These are phyloP conservation scores for Apiospora koreana DNA, from an alignment of 2,329 filamentous ascomycete species.

Conservation along the genomic window DNA sequence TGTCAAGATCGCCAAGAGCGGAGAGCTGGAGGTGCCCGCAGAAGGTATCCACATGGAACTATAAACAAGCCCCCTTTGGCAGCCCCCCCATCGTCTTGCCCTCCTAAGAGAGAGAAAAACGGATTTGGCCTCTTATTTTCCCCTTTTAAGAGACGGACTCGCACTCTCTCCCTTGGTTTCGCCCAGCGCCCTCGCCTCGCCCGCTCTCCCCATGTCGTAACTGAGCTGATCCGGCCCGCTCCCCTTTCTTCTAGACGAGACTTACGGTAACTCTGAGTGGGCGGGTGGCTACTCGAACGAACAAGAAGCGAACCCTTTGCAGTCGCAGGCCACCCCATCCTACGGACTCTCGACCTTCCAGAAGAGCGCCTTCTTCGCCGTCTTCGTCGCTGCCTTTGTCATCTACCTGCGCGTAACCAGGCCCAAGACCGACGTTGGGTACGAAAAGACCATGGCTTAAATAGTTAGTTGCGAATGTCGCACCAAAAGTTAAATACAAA, in stretches of 20 bases:
- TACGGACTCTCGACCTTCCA: slow-evolving; percentile 46
- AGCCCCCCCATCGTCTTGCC: slow-evolving; percentile 22
- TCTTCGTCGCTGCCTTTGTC: slow-evolving; percentile 48
- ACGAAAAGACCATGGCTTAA: slow-evolving; percentile 48
- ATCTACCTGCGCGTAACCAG: slow-evolving; percentile 45
- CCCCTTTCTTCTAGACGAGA: slow-evolving; percentile 28
- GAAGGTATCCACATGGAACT: slow-evolving; percentile 95
- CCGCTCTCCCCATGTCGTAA: slow-evolving; percentile 17
- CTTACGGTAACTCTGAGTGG: slow-evolving; percentile 39
- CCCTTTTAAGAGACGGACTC: background rate
- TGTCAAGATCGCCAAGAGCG: slow-evolving; percentile 80
- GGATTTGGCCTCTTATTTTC: background rate
- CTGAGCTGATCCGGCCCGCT: slow-evolving; percentile 33
- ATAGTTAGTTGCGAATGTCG: slow-evolving; percentile 16
- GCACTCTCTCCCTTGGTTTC: background rate
- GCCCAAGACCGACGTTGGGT: slow-evolving; percentile 36
- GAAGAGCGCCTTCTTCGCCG: slow-evolving; percentile 52
- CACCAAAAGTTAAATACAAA: slow-evolving; percentile 15
- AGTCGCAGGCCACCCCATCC: slow-evolving; percentile 27
- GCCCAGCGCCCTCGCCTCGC: background rate
- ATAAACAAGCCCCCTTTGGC: slow-evolving; percentile 52
- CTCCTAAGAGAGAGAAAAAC: background rate
- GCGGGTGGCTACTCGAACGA: slow-evolving; percentile 38
- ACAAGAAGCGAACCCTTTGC: slow-evolving; percentile 26
- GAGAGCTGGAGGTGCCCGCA: slow-evolving; percentile 78